Base-by-base conservation (phyloP, 331 rosid species). In the Malus hybrid region DNA sequence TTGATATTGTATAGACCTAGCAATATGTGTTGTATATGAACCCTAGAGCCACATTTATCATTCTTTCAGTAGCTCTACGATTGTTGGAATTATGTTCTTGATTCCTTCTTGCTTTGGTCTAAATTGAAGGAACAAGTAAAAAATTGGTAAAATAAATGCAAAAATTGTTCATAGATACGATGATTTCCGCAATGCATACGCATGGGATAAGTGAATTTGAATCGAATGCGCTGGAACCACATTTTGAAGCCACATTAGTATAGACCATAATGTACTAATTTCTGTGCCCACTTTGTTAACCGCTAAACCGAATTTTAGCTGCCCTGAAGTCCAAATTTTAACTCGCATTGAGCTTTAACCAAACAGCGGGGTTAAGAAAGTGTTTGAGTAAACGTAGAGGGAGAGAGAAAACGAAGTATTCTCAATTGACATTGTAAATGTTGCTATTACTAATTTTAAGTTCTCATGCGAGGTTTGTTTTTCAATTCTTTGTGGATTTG, bases 401-500 rank as follows among this genome's bases (percentile, higher is more conserved):
- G 32, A 27, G 16, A 24, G 14, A 13, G 15, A 57, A n/a, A 5
- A 24, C 15, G 33, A 24, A 28, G 1, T 62, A 3, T 13, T 29
- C 32, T 6, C 10, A 3, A 20, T 1, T 54, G 11, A 52, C 54
- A 20, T 62, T n/a, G 31, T 6, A 62, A 19, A 3, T n/a, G 5
- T 18, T 61, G 19, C 19, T 66, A 39, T 24, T 28, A 2, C 29
- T 50, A 12, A 50, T 34, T n/a, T 12, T 42, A n/a, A 44, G 14
- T 8, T 22, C 13, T 4, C 16, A 62, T 50, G 14, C 0, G 9
- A 11, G 6, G 34, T 56, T 36, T 15, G 13, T 36, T 20, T 19
- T 74, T 73, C 28, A 19, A 14, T 13, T 10, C 48, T 73, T 10
- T 73, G 67, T 81, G 69, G 71, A 34, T 70, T 86, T 85, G 82